These are phyloP conservation scores for Trypanosoma scelopori DNA, from an alignment of 208 protist species.

Conservation along the genomic window DNA sequence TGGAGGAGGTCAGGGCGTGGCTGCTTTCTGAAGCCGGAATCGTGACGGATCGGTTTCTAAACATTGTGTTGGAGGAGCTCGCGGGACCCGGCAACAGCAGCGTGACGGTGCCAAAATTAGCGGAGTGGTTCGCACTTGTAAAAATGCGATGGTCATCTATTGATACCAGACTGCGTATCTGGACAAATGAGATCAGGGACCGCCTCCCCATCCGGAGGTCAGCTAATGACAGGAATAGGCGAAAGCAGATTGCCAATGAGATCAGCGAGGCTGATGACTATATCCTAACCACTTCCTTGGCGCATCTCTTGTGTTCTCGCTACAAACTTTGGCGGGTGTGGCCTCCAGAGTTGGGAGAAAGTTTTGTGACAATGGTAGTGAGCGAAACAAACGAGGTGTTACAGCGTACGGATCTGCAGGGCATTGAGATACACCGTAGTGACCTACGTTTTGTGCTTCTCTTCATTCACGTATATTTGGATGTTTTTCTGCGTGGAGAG, in stretches of 20 bases:
- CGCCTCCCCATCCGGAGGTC: neutral
- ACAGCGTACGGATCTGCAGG: conserved; percentile 37
- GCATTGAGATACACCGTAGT: conserved; percentile 40
- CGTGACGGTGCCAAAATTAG: neutral
- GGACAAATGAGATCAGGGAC: neutral
- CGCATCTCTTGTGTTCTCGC: neutral
- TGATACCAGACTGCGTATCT: conserved; percentile 6
- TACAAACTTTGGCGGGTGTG: conserved; percentile 19
- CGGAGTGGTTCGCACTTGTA: conserved; percentile 1
- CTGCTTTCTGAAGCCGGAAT: conserved; percentile 1
- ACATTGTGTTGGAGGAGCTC: neutral
- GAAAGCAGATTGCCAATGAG: neutral
- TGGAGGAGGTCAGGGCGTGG: conserved; percentile 1
- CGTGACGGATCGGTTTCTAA: neutral
- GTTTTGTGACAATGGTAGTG: conserved; percentile 24
- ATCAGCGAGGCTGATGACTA: conserved; percentile 19
- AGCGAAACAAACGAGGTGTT: conserved; percentile 31
- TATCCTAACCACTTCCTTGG: conserved; percentile 6
- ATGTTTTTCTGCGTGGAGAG: conserved; percentile 34
- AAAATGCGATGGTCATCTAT: neutral
- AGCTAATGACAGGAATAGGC: neutral
- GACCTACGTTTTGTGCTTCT: conserved; percentile 53
- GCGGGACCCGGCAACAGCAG: neutral
- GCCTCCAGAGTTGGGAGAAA: conserved; percentile 4
- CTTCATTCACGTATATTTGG: conserved; percentile 55